Evolutionary conservation across 1,139 yeast genomes (phyloP), one percentile per base, ranked within the genome.

Genomic region (Candida tunisiensis): DNA sequence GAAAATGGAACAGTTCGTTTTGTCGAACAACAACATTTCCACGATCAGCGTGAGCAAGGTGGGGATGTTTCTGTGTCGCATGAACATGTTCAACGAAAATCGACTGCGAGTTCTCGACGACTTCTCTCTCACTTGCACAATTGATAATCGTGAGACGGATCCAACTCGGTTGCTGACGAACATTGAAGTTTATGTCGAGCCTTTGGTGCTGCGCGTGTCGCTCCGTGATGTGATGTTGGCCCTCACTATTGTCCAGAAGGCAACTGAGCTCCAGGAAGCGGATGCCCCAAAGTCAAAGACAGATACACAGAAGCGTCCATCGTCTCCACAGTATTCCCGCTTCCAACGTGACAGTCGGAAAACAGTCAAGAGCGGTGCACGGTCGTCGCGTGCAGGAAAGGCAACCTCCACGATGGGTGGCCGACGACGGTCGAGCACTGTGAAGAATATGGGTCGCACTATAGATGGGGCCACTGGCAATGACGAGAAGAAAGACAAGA

Each of bases 221-320:
- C 54, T 88, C 30, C 63, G 93, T 36, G 99, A 91, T 56, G 78
- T 91, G 25, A 56, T 82, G 26, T 60, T 91, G 28, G 95, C 93
- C 0, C 48, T 77, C 40, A 58, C 63, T 10, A 79, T 88, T 21
- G 63, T 83, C 38, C 69, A 77, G 39, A 67, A 62, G 34, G 93
- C 93, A 0, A 65, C 74, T 3, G 69, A 65, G 11, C 54, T 79
- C 3, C 38, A 45, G 2, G 10, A 25, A 2, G 18, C 25, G 6
- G 23, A n/a, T 3, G 21, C n/a, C n/a, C 43, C 19, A 51, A 50
- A 21, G 19, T 36, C 1, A 34, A 27, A 26, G 36, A 27, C 10
- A 28, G 28, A 5, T 27, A 31, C n/a, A 23, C 27, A 3, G 33
- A 28, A 7, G 11, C n/a, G n/a, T n/a, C n/a, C n/a, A n/a, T n/a